phyloP scores from a whole-genome alignment of 148 eudicot species.

The Limonium bicolor region DNA sequence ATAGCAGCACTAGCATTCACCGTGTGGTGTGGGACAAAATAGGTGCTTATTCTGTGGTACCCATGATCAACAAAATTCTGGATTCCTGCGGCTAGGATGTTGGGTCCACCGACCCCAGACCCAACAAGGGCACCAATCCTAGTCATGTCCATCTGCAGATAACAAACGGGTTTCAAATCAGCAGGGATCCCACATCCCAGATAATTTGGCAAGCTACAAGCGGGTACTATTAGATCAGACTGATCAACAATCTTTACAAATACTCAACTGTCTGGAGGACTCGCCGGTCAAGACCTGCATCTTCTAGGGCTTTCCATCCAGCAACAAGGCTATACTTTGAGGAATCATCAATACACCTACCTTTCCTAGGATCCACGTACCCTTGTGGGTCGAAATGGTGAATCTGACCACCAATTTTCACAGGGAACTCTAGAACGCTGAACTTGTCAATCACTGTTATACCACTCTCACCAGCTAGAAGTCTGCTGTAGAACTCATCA shows the following conservation, averaged over 20 bases:
- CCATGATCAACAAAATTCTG: constrained; percentile 26
- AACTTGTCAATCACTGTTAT: constrained; percentile 6
- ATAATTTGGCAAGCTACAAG: no score
- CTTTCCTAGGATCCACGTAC: background rate
- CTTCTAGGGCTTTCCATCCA: constrained; percentile 13
- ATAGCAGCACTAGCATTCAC: constrained; percentile 47
- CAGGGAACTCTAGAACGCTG: constrained; percentile 7
- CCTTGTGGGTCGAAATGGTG: constrained; percentile 9
- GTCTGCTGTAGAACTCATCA: constrained; percentile 9
- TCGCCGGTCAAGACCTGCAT: constrained; percentile 11
- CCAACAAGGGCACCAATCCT: constrained; percentile 46
- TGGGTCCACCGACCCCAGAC: constrained; percentile 48
- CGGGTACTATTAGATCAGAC: no score
- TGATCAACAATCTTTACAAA: no score
- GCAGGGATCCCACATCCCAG: no score
- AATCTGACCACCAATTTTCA: constrained; percentile 11
- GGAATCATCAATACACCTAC: constrained; percentile 7
- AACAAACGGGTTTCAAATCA: no score
- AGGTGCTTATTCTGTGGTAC: constrained; percentile 21
- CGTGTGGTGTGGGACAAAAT: constrained; percentile 38
- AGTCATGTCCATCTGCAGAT: constrained; percentile 36
- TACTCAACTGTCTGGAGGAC: constrained; percentile 11
- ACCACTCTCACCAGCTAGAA: constrained; percentile 14
- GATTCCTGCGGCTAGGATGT: constrained; percentile 34
- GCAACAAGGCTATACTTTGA: constrained; percentile 12